These are phyloP conservation scores for Colletotrichum tabaci DNA, from an alignment of 2,329 filamentous ascomycete species.

Conservation along the genomic window DNA sequence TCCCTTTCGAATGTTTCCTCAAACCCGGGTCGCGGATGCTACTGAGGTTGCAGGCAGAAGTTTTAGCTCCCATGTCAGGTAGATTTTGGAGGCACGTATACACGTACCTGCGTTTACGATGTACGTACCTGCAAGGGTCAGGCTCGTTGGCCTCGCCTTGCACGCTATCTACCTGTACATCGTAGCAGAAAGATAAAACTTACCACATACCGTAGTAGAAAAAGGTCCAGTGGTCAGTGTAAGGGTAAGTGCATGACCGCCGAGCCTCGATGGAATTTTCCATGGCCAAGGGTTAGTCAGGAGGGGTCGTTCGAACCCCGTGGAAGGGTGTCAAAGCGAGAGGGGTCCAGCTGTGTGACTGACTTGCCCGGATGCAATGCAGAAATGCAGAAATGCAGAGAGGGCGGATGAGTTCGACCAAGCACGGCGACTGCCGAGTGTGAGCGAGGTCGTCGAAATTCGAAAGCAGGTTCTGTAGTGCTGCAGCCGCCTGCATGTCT, in stretches of 20 bases:
- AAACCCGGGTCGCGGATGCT: constrained; percentile 2
- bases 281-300: constrained; percentile 33
- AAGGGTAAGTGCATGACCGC: constrained; percentile 26
- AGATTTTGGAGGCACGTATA: no score
- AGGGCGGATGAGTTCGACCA: constrained; percentile 30
- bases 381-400: constrained; percentile 31
- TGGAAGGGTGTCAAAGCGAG: constrained; percentile 20
- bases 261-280: constrained; percentile 20
- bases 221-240: constrained; percentile 9
- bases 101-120: no score
- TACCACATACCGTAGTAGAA: neutral
- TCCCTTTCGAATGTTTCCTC: constrained; percentile 35
- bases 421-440: neutral
- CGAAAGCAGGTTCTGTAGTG: constrained; percentile 9
- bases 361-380: constrained; percentile 8
- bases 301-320: constrained; percentile 27
- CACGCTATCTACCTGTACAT: no score
- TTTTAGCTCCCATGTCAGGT: no score
- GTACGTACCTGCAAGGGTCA: no score
- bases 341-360: constrained; percentile 25
- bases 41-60: no score
- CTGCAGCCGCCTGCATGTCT: neutral
- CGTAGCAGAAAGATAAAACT: no score
- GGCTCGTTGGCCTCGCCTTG: no score
- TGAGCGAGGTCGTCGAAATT: neutral